Percentiles rank a stretch among this genome's conserved stretches.
Conservation (phyloP, 2,329 filamentous ascomycete species). For the Davidsoniella australis region DNA sequence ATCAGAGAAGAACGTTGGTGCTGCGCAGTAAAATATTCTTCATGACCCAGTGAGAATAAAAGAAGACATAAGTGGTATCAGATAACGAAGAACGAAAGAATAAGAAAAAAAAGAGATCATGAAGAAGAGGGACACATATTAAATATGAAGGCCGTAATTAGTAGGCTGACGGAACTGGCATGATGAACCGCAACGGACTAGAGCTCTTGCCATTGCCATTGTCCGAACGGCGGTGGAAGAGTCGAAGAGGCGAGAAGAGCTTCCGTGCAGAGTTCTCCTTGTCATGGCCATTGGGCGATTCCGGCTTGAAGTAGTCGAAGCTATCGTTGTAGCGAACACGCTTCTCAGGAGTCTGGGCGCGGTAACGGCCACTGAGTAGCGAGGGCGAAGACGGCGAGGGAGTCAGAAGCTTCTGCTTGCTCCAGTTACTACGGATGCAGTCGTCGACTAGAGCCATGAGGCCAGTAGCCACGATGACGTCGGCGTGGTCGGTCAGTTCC, state of each 20-base stretch:
- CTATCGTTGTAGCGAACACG: too few relatives aligned
- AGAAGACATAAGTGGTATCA: neutral
- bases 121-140: neutral
- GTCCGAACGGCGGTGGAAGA: constrained; percentile 22
- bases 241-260: constrained; percentile 16
- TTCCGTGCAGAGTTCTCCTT: constrained; percentile 12
- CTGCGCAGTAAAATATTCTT: neutral
- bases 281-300: too few relatives aligned
- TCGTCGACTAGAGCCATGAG: constrained; percentile 80
- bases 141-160: constrained; percentile 14
- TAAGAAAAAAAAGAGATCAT: neutral
- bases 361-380: neutral
- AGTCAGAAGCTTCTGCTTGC: constrained; percentile 15
- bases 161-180: constrained; percentile 21
- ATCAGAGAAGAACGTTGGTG: too few relatives aligned
- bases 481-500: constrained; percentile 62
- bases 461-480: constrained; percentile 80
- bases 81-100: neutral
- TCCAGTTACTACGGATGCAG: constrained; percentile 69
- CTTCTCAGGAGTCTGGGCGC: neutral
- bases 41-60: neutral
- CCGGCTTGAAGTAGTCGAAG: too few relatives aligned
- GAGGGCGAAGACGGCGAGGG: neutral
- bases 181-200: constrained; percentile 23
- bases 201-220: constrained; percentile 24